Evolutionary conservation across 768 basidiomycete genomes (phyloP).

Genomic region (Leccinum broughii): DNA sequence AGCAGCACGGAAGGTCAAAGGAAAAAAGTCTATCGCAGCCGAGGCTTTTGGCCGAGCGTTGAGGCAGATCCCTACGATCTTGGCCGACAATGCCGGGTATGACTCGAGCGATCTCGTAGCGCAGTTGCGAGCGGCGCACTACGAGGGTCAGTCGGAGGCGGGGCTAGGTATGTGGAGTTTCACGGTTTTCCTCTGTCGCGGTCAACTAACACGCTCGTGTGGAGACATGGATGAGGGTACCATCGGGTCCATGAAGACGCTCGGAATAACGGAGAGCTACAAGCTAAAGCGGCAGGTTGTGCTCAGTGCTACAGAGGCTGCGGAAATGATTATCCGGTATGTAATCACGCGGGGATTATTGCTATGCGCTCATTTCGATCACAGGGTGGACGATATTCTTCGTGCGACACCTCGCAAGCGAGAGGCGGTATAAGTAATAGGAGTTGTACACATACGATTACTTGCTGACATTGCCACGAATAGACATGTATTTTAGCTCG

Average conservation of each 20-base stretch:
- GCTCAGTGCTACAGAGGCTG: conserved; percentile 90
- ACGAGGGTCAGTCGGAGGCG: conserved; percentile 81
- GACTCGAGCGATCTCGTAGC: conserved; percentile 97
- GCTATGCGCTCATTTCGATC: conserved; percentile 5
- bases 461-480: neutral
- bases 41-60: conserved; percentile 90
- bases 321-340: conserved; percentile 97
- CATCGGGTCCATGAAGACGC: conserved; percentile 82
- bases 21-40: conserved; percentile 94
- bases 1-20: conserved; percentile 76
- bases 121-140: conserved; percentile 88
- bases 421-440: conserved; percentile 60
- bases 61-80: conserved; percentile 92
- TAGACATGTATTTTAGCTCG: neutral
- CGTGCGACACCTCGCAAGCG: conserved; percentile 82
- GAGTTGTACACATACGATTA: conserved; percentile 1
- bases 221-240: conserved; percentile 86
- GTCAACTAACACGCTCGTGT: neutral
- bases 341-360: conserved; percentile 20
- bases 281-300: conserved; percentile 97
- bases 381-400: conserved; percentile 89
- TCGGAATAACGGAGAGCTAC: conserved; percentile 95
- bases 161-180: conserved; percentile 73
- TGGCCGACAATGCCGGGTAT: conserved; percentile 97
- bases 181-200: neutral